Base-by-base conservation (phyloP, 2,329 filamentous ascomycete species). In the Cryphonectria parasitica region DNA sequence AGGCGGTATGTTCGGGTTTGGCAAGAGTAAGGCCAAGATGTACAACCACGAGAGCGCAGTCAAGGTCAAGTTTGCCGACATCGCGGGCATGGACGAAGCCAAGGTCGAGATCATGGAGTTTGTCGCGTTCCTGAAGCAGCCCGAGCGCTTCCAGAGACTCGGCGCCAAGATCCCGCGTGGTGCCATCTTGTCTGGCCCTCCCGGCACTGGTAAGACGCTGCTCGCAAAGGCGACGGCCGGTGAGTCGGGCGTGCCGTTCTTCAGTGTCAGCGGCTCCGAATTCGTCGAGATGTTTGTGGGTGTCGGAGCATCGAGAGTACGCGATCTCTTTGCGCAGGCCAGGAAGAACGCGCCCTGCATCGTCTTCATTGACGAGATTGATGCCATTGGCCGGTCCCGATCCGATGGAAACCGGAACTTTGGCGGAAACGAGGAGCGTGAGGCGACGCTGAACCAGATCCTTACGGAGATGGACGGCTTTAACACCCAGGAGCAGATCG, bases 221-320 rank as follows among this genome's bases (percentile, higher is more conserved):
- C 89, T 99, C 62, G 96, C 96, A 73, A 99, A 99, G 84, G 96
- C 96, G 19, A 99, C 96, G 13, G 96, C 96, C 66, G 96, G 96
- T 79, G 96, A 99, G 83, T 98, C 96, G 36, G 92, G 92, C 60
- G 96, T 99, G 43, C 96, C 96, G 0, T 99, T 99, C 87, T 99
- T 95, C 87, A 97, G 93, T 77, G 96, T 99, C 76, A 98, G 94
- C 80, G 96, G 96, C 79, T 99, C 96, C 64, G 96, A 99, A 80
- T 99, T 99, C 79, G 95, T 99, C 43, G 96, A 99, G 83, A 99
- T 99, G 95, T 99, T 99, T 79, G 96, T 99, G 66, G 96, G 96
- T 89, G 96, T 99, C 72, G 96, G 96, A 81, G 93, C 96, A 28
- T 98, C 95, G 41, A 90, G 96, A 82, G 96, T 99, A 66, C 90